Base-by-base conservation (phyloP, 192 early-diverging fungal species). In the Backusella psychrophila region DNA sequence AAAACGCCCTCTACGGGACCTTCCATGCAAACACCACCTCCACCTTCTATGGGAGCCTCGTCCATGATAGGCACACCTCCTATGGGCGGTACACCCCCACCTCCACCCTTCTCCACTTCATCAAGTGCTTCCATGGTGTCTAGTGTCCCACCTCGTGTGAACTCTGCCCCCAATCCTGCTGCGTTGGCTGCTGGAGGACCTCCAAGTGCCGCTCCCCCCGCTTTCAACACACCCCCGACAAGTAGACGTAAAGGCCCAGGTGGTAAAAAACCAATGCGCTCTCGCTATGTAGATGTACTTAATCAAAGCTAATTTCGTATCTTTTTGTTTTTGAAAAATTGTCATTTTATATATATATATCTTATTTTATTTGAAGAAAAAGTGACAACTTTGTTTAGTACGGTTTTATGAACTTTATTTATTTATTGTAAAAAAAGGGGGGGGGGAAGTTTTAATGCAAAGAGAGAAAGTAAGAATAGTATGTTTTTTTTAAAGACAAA, bases 221-320 rank as follows among this genome's bases (percentile, higher is more conserved):
- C 39, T n/a, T 66, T 41, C 31, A 44, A 44, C 31, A 81, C 81
- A n/a, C 81, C 77, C 17, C 56, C 80, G 5, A 65, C 52, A 36
- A 66, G 78, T 39, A 66, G 44, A 23, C 70, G 79, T 72, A 52
- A 78, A 14, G 39, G 71, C 4, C 72, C 81, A 34, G 77, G 80
- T 66, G 81, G 81, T 26, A 75, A 70, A 56, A 82, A 82, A 52
- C 44, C 76, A 56, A 85, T 83, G 56, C 82, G 84, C 6, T 70
- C 84, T 39, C 79, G 79, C 44, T 87, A 87, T 80, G 82, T 87
- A 21, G 86, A 87, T 78, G 86, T 87, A 21, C 73, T 87, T 53
- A 87, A 87, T 66, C 42, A 65, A 68, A 71, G 23, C 26, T 71
- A 76, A 42, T 71, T 44, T 15, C 31, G 8, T 35, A 19, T 33